Evolutionary conservation across 129 eudicot species (phyloP).

Genomic region (Flaveria sonorensis): DNA sequence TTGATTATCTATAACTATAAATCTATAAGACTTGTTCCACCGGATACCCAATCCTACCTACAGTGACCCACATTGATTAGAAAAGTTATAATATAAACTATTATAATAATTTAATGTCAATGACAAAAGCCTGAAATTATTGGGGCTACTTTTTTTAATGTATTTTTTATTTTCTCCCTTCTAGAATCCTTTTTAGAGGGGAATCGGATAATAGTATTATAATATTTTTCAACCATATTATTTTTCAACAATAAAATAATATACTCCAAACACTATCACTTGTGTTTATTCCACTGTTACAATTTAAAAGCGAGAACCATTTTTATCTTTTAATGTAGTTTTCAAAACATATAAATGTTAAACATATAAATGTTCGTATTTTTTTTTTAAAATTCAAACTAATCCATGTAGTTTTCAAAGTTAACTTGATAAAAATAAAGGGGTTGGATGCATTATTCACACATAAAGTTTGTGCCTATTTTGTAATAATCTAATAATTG

Average conservation of each 20-base stretch:
- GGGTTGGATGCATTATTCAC: neutral
- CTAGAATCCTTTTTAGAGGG: constrained; percentile 32
- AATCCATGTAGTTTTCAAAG: neutral
- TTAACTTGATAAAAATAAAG: neutral
- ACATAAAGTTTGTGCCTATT: constrained; percentile 14
- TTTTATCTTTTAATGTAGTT: neutral
- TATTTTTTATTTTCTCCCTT: constrained; percentile 10
- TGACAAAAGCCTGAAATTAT: constrained; percentile 40
- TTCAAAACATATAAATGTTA: neutral
- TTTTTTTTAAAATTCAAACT: neutral
- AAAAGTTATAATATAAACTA: constrained; percentile 11
- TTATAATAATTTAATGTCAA: constrained; percentile 7
- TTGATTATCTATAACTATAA: too few relatives aligned
- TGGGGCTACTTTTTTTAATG: neutral
- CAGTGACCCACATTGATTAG: constrained; percentile 28
- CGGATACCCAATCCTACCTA: constrained; percentile 22
- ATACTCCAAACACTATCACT: neutral
- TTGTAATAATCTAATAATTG: constrained; percentile 8
- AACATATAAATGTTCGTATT: neutral
- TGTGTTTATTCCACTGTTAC: neutral
- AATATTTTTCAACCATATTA: constrained; percentile 20
- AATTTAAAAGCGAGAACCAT: neutral
- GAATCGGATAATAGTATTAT: constrained; percentile 2
- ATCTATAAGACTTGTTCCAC: neutral
- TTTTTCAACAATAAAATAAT: constrained; percentile 14